Evolutionary conservation across 208 protist genomes (phyloP).

Genomic region (Leishmania tarentolae): DNA sequence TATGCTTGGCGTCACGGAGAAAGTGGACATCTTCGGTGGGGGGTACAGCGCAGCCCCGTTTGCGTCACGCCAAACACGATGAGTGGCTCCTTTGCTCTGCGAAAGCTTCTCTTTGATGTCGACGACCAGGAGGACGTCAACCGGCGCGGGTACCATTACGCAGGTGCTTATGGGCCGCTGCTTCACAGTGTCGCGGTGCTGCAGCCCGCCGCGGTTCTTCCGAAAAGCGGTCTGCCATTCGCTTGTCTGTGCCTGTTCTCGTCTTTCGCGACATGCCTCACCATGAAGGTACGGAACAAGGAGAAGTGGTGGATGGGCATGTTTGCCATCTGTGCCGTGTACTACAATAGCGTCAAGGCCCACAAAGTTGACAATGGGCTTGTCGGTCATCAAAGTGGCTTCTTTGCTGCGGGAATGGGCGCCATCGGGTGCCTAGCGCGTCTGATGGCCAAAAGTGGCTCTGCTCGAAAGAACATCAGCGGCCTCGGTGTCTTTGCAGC

Average conservation of each 20-base stretch:
- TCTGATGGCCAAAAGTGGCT: conserved; percentile 54
- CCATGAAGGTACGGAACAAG: conserved; percentile 76
- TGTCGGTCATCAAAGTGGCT: conserved; percentile 83
- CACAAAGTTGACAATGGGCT: conserved; percentile 88
- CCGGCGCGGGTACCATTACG: conserved; percentile 70
- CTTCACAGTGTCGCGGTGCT: conserved; percentile 41
- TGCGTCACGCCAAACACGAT: conserved; percentile 21
- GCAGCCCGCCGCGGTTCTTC: conserved; percentile 58
- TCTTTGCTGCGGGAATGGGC: conserved; percentile 84
- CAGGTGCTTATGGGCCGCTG: conserved; percentile 62
- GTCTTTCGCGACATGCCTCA: conserved; percentile 64
- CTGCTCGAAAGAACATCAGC: conserved; percentile 28
- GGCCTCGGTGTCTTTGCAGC: conserved; percentile 45
- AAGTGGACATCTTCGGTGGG: background rate
- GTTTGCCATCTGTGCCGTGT: conserved; percentile 74
- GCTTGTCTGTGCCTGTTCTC: conserved; percentile 51
- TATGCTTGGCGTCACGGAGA: background rate
- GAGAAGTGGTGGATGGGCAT: conserved; percentile 88
- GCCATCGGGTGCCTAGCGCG: conserved; percentile 56
- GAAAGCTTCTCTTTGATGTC: conserved; percentile 66
- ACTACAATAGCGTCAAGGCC: conserved; percentile 83
- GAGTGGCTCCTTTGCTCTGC: conserved; percentile 73
- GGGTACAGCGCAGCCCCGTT: background rate
- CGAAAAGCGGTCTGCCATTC: conserved; percentile 56
- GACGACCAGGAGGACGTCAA: conserved; percentile 48